Evolutionary conservation across 2,329 filamentous ascomycete species (phyloP).

Genomic region (Sporothrix mexicana): DNA sequence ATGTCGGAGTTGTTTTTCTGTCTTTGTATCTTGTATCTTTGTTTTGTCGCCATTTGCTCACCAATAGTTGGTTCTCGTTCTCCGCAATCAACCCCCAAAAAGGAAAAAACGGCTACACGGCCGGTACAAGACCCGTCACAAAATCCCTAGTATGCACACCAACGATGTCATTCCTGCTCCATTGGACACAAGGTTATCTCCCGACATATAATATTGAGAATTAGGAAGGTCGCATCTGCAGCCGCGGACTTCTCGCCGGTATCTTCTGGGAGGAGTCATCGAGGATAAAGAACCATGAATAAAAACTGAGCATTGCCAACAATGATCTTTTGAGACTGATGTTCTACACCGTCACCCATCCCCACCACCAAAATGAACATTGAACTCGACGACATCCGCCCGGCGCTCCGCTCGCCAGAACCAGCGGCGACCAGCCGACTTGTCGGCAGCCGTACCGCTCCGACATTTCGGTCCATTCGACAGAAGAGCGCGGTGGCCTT

Average conservation of each 20-base stretch:
- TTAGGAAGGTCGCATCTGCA: neutral
- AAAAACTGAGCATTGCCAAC: neutral
- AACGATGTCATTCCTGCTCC: neutral
- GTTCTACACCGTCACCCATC: neutral
- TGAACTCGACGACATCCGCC: conserved; percentile 27
- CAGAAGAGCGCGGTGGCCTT: neutral
- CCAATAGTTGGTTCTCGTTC: neutral
- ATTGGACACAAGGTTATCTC: neutral
- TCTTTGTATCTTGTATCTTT: neutral
- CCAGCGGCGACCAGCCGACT: conserved; percentile 16
- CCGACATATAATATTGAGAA: neutral
- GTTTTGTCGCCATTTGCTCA: neutral
- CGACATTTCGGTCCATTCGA: neutral
- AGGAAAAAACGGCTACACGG: neutral
- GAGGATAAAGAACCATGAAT: neutral
- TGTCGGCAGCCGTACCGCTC: neutral
- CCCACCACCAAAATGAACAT: conserved; percentile 10
- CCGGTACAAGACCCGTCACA: neutral
- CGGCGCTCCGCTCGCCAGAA: conserved; percentile 19
- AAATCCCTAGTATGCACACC: neutral
- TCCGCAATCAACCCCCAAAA: neutral
- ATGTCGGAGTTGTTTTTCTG: neutral
- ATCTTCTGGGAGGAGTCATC: neutral
- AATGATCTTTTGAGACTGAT: neutral
- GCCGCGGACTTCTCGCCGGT: conserved; percentile 16